These are phyloP conservation scores for Simplicillium aogashimaense DNA, from an alignment of 2,329 filamentous ascomycete species.

Conservation along the genomic window DNA sequence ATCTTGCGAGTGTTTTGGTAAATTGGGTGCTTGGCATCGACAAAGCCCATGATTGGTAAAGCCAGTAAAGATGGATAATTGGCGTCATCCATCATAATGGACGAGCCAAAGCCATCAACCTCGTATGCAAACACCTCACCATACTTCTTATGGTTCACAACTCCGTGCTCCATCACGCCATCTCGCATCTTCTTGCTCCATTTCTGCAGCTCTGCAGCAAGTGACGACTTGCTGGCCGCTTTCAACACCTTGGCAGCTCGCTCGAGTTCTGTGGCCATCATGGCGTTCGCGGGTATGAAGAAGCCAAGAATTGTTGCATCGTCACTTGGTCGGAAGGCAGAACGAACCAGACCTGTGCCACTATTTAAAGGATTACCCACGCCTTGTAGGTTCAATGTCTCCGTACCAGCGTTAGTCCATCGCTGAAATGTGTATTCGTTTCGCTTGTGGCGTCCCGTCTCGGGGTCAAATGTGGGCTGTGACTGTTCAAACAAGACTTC, in stretches of 20 bases:
- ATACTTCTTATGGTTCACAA: constrained; percentile 65
- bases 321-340: constrained; percentile 89
- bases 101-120: constrained; percentile 76
- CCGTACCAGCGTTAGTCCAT: constrained; percentile 70
- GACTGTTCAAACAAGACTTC: constrained; percentile 70
- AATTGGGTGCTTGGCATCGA: constrained; percentile 50
- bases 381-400: constrained; percentile 75
- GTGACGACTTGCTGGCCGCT: constrained; percentile 41
- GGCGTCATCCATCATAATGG: constrained; percentile 81
- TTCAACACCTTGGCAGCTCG: constrained; percentile 63
- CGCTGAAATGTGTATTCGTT: constrained; percentile 88
- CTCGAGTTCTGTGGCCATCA: constrained; percentile 85
- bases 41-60: constrained; percentile 69
- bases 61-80: constrained; percentile 77
- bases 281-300: constrained; percentile 91
- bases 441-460: constrained; percentile 50
- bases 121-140: constrained; percentile 80
- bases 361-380: constrained; percentile 84
- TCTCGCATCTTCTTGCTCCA: constrained; percentile 56
- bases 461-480: constrained; percentile 65
- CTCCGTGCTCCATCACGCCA: constrained; percentile 76
- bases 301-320: constrained; percentile 91
- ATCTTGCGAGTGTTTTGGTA: constrained; percentile 82
- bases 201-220: constrained; percentile 45
- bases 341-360: constrained; percentile 77